Base-by-base conservation (phyloP, 2,329 filamentous ascomycete species). In the Tetracladium maxilliforme region DNA sequence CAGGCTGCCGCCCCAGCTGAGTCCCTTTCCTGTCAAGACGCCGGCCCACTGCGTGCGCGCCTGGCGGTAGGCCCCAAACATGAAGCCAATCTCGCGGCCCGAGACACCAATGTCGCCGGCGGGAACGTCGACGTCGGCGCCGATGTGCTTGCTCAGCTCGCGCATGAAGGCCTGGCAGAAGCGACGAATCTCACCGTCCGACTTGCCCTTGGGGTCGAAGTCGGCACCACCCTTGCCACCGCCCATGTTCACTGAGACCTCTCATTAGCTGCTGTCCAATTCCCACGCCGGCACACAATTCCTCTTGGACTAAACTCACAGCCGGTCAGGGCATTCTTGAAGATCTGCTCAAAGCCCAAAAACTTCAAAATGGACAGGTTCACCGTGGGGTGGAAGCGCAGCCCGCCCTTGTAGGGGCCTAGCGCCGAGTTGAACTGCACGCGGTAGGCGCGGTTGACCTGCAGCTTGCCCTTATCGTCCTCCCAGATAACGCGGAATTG, bases 141-240 rank as follows among this genome's bases (percentile, higher is more conserved):
- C 84, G 49, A 95, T 95, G 70, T 95, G 86, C 61, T 82, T 84
- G 64, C 69, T 79, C 34, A 98, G 72, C 65, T 94, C 82, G 42
- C 74, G 75, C 90, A 95, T 95, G 67, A 95, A 98, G 31, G 84
- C 61, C 38, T 79, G 73, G 64, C 87, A 95, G 70, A 98, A 95
- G 50, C 82, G 81, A 48, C 90, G 81, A 61, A 95, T 95, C 70
- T 95, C 90, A 52, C 73, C 80, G 59, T 98, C 86, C 28, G 77
- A 80, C 71, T 94, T 95, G 63, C 84, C 86, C 72, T 95, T 98
- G 54, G 90, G 90, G 59, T 95, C 84, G 54, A 98, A 95, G 65
- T 95, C 90, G 52, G 87, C 77, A 46, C 90, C 90, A 59, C 90
- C 90, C 66, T 95, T 95, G 48, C 80, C 90, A 61, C 90, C 90